Evolutionary conservation across 2,329 filamentous ascomycete species (phyloP).

Genomic region (Colletotrichum eremochloae): DNA sequence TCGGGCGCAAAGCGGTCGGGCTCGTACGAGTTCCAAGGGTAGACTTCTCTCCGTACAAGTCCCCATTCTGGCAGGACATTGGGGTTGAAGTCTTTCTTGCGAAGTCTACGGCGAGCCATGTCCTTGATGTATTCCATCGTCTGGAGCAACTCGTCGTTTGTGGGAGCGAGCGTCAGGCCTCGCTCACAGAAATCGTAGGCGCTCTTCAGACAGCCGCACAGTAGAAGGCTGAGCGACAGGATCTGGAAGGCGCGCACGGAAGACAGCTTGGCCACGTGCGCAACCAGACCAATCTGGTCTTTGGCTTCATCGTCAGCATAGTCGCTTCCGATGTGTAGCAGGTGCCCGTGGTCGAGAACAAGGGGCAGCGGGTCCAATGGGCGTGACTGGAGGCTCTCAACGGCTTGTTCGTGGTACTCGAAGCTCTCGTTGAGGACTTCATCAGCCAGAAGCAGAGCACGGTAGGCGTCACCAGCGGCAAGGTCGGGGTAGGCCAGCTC

Average conservation of each 20-base stretch:
- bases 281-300: slow-evolving; percentile 51
- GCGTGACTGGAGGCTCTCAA: slow-evolving; percentile 63
- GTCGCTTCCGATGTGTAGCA: slow-evolving; percentile 49
- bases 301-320: slow-evolving; percentile 51
- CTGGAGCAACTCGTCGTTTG: slow-evolving; percentile 68
- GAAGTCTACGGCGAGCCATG: slow-evolving; percentile 64
- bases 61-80: slow-evolving; percentile 76
- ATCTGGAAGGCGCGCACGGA: slow-evolving; percentile 72
- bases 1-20: slow-evolving; percentile 78
- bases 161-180: slow-evolving; percentile 68
- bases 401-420: slow-evolving; percentile 82
- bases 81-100: slow-evolving; percentile 61
- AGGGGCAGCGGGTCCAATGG: slow-evolving; percentile 54
- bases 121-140: slow-evolving; percentile 67
- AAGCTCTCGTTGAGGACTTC: slow-evolving; percentile 83
- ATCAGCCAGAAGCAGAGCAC: slow-evolving; percentile 87
- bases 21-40: slow-evolving; percentile 77
- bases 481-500: slow-evolving; percentile 89
- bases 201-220: slow-evolving; percentile 78
- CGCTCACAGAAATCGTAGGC: slow-evolving; percentile 75
- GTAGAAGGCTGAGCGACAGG: slow-evolving; percentile 68
- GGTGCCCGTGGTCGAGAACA: slow-evolving; percentile 60
- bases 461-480: slow-evolving; percentile 90
- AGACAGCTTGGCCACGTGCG: slow-evolving; percentile 61
- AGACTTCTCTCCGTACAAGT: slow-evolving; percentile 77